A percentile compares a stretch with the other conserved stretches of the same genome.
Conservation (phyloP, 768 basidiomycete genomes). For the Gloeophyllum trabeum region DNA sequence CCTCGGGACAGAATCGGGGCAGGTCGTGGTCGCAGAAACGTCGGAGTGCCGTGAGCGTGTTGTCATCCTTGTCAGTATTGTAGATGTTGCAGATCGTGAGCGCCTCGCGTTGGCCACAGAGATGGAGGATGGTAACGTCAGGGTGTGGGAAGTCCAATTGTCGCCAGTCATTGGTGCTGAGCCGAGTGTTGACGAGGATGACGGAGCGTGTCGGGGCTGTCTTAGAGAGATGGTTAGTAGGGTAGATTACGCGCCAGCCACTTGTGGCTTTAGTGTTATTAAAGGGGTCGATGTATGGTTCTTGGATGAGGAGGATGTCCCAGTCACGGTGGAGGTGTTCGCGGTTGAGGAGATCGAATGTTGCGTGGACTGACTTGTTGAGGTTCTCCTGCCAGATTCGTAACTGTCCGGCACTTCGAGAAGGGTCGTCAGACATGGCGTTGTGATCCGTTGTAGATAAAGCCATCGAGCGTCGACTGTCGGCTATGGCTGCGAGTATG, state of each 20-base stretch:
- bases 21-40: slow-evolving; percentile 1
- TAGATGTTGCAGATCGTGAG: slow-evolving; percentile 27
- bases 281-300: slow-evolving; percentile 21
- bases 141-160: too few relatives aligned
- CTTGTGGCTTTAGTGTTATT: slow-evolving; percentile 7
- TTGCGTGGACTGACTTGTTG: slow-evolving; percentile 13
- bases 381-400: slow-evolving; percentile 19
- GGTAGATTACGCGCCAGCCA: slow-evolving; percentile 15
- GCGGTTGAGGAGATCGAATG: slow-evolving; percentile 10
- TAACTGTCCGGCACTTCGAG: too few relatives aligned
- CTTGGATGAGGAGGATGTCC: slow-evolving; percentile 26
- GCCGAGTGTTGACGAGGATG: slow-evolving; percentile 6
- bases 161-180: slow-evolving; percentile 9
- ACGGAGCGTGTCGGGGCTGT: slow-evolving; percentile 3
- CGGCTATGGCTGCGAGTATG: too few relatives aligned
- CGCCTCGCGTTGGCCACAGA: slow-evolving; percentile 7
- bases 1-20: background rate
- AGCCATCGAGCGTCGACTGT: too few relatives aligned
- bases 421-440: too few relatives aligned
- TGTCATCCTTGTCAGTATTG: slow-evolving; percentile 17
- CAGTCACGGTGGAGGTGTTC: slow-evolving; percentile 4
- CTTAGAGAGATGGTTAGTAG: slow-evolving; percentile 8
- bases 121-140: slow-evolving; percentile 8
- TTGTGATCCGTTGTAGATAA: too few relatives aligned
- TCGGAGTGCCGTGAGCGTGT: slow-evolving; percentile 8